phyloP scores from a whole-genome alignment of 2,329 filamentous ascomycete species.

The Claviceps sp. region DNA sequence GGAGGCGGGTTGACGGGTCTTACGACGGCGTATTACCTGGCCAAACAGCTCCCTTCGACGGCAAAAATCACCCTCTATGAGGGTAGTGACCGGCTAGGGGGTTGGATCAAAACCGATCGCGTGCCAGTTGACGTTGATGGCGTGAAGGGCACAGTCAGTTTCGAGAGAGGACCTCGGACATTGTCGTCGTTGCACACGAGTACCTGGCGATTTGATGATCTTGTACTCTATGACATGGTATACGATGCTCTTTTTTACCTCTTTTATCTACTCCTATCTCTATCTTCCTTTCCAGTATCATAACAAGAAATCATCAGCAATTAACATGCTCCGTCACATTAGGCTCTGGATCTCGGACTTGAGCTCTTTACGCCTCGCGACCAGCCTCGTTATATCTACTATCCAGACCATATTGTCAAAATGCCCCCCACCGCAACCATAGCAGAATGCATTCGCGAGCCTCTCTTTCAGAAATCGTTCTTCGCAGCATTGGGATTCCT shows the following conservation, averaged over 20 bases:
- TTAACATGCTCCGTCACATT: background rate
- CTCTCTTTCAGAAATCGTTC: constrained; percentile 20
- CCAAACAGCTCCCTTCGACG: constrained; percentile 46
- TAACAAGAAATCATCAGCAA: constrained; percentile 1
- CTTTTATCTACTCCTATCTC: background rate
- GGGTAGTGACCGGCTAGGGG: constrained; percentile 53
- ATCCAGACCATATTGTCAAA: constrained; percentile 54
- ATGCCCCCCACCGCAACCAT: constrained; percentile 18
- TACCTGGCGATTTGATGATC: constrained; percentile 38
- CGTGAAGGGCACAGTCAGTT: constrained; percentile 44
- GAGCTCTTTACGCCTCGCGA: constrained; percentile 36
- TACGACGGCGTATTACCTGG: constrained; percentile 63
- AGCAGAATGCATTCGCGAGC: constrained; percentile 16
- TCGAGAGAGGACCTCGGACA: constrained; percentile 76
- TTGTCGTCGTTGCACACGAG: constrained; percentile 40
- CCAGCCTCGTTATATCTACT: constrained; percentile 62
- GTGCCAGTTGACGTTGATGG: constrained; percentile 44
- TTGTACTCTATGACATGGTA: constrained; percentile 61
- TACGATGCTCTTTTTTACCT: constrained; percentile 12
- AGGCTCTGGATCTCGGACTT: constrained; percentile 24
- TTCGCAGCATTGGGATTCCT: constrained; percentile 15
- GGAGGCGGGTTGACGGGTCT: constrained; percentile 79
- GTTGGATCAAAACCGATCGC: constrained; percentile 64
- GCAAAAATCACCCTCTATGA: constrained; percentile 75
- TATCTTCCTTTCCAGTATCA: no score